Conservation (phyloP, 805 yeast species). For the Candida berthetii region DNA sequence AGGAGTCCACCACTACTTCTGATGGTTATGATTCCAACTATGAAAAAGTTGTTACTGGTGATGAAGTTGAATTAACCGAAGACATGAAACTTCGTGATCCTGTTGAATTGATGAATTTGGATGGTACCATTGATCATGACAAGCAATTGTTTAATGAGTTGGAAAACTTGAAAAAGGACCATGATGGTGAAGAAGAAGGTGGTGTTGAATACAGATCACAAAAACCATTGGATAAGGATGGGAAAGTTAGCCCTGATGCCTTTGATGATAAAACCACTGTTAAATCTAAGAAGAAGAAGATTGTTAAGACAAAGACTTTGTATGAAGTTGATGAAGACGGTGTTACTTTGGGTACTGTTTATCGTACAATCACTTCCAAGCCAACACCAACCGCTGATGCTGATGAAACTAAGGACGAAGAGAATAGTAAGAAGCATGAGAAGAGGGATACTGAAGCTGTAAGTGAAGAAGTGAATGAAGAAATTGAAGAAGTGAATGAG, state of each 20-base stretch:
- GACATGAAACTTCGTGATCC: constrained; percentile 17
- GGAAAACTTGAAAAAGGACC: constrained; percentile 15
- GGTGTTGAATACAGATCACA: constrained; percentile 20
- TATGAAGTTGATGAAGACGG: constrained; percentile 21
- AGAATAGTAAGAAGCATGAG: too few relatives aligned
- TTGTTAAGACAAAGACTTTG: constrained; percentile 14
- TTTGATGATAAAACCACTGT: constrained; percentile 10
- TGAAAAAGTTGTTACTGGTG: constrained; percentile 3
- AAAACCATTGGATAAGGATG: constrained; percentile 16
- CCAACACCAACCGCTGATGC: constrained; percentile 29
- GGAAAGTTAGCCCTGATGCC: constrained; percentile 12
- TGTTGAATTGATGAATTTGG: constrained; percentile 1
- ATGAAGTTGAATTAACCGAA: constrained; percentile 9
- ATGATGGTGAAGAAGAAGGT: constrained; percentile 22
- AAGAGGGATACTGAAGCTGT: too few relatives aligned
- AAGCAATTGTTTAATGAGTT: constrained; percentile 17
- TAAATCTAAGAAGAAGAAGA: constrained; percentile 9
- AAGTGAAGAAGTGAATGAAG: too few relatives aligned
- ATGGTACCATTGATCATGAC: constrained; percentile 11
- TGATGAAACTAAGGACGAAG: constrained; percentile 15
- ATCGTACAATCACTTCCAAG: constrained; percentile 21
- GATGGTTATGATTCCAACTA: constrained; percentile 1
- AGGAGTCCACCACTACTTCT: not conserved
- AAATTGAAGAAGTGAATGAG: not conserved
- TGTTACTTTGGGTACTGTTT: constrained; percentile 17